phyloP scores from a whole-genome alignment of 257 asterid genomes.

The Leonotis leonurus region DNA sequence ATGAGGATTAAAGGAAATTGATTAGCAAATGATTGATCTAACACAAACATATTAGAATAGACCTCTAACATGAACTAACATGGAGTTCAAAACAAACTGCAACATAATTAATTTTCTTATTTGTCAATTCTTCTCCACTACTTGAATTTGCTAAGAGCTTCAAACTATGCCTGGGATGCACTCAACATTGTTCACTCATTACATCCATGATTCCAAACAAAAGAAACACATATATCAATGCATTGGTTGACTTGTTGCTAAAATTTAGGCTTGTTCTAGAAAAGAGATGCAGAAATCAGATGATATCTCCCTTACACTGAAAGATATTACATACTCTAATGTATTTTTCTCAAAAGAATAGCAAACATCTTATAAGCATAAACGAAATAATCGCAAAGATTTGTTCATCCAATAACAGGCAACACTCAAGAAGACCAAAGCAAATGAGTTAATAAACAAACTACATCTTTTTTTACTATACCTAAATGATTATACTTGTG shows the following conservation, averaged over 20 bases:
- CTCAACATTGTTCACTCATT: background rate
- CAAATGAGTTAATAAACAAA: background rate
- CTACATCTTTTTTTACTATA: background rate
- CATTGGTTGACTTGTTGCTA: background rate
- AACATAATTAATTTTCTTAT: background rate
- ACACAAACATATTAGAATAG: background rate
- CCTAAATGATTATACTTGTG: background rate
- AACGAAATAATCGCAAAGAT: background rate
- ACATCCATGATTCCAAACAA: no score
- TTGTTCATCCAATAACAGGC: conserved; percentile 2
- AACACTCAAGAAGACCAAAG: background rate
- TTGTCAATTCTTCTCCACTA: background rate
- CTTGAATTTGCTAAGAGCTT: background rate
- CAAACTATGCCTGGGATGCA: background rate
- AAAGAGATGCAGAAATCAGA: background rate
- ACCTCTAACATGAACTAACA: background rate
- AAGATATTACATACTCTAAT: background rate
- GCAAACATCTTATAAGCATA: background rate
- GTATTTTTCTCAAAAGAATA: background rate
- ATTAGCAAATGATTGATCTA: background rate
- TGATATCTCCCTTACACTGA: background rate
- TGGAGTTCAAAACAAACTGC: background rate
- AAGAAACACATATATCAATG: no score
- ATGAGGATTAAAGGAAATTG: background rate
- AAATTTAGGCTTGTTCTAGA: background rate